These are phyloP conservation scores for Coemansia sp. DNA, from an alignment of 192 early-diverging fungal genomes.

Conservation along the genomic window DNA sequence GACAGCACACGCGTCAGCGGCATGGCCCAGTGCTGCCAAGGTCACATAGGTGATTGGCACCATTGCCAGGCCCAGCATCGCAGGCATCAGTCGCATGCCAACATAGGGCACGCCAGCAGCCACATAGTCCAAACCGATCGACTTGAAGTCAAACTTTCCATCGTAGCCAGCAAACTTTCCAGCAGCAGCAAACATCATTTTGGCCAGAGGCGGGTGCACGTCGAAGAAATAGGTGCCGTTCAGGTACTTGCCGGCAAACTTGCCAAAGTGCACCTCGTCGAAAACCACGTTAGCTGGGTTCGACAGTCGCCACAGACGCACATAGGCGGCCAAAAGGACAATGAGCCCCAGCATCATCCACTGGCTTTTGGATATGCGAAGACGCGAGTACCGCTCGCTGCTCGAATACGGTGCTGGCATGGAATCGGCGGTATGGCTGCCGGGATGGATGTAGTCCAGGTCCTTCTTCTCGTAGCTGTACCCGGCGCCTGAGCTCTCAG, in stretches of 20 bases:
- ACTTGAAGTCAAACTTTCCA: slow-evolving; percentile 89
- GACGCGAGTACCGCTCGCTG: slow-evolving; percentile 25
- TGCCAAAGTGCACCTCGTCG: slow-evolving; percentile 99
- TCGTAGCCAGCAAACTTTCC: slow-evolving; percentile 86
- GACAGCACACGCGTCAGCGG: slow-evolving; percentile 68
- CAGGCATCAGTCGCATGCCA: slow-evolving; percentile 77
- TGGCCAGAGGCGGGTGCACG: slow-evolving; percentile 94
- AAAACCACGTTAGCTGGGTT: slow-evolving; percentile 62
- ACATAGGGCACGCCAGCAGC: slow-evolving; percentile 88
- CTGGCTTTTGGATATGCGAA: slow-evolving; percentile 44
- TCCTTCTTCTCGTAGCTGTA: slow-evolving; percentile 57
- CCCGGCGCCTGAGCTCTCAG: slow-evolving; percentile 18
- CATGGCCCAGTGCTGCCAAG: slow-evolving; percentile 78
- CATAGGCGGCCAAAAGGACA: slow-evolving; percentile 39
- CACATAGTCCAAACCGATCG: slow-evolving; percentile 82
- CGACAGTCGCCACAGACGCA: slow-evolving; percentile 49
- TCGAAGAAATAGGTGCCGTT: slow-evolving; percentile 89
- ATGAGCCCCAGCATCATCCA: slow-evolving; percentile 50
- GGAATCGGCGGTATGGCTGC: slow-evolving; percentile 6
- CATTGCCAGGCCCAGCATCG: slow-evolving; percentile 74
- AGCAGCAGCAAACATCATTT: slow-evolving; percentile 78
- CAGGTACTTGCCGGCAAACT: slow-evolving; percentile 90
- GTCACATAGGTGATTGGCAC: slow-evolving; percentile 84
- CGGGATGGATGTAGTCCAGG: slow-evolving; percentile 27
- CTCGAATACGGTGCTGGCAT: slow-evolving; percentile 10